Base-by-base conservation (phyloP, 768 basidiomycete species). In the Amanita jacksonii region DNA sequence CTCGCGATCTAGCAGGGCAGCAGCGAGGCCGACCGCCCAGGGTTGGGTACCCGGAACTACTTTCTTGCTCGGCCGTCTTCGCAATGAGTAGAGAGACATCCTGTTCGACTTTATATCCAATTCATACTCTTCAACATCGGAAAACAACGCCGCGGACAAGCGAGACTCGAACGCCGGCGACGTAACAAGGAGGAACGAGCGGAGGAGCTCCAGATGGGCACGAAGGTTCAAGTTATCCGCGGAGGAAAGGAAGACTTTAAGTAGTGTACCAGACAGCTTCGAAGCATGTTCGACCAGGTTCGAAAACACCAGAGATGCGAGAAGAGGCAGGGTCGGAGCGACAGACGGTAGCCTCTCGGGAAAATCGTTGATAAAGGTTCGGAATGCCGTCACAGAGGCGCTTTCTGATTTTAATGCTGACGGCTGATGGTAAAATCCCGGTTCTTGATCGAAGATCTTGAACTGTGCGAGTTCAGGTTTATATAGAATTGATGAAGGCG, bases 121-220 rank as follows among this genome's bases (percentile, higher is more conserved):
- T 23, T 69, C 66, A 45, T 63, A 67, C 19, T 76, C 74, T 24
- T 76, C 77, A 0, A 73, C 68, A 50, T 91, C 86, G 0, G 82
- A 83, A 61, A 93, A 92, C 10, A 94, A 65, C 0, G 91, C 86
- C 1, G 63, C 62, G 12, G 73, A 65, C 9, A 94, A 71, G 4
- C 82, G 75, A 5, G 70, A 68, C 53, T 79, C 81, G 66, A 93
- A 94, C 1, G 80, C 62, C 23, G 81, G 77, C 0, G 79, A 76
- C 1, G 82, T 77, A 36, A 91, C 64, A 12, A 89, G 67, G 40
- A 91, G 70, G 52, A 86, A 89, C 3, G 83, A 83, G 15, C 83
- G 77, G 31, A 90, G 66, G 35, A 90, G 67, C 19, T 64, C 53
- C 22, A 88, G 71, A 51, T 89, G 87, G 1, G 76, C 65, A 37